Base-by-base conservation (phyloP, 257 asterid genomes). In the Schizonepeta tenuifolia region DNA sequence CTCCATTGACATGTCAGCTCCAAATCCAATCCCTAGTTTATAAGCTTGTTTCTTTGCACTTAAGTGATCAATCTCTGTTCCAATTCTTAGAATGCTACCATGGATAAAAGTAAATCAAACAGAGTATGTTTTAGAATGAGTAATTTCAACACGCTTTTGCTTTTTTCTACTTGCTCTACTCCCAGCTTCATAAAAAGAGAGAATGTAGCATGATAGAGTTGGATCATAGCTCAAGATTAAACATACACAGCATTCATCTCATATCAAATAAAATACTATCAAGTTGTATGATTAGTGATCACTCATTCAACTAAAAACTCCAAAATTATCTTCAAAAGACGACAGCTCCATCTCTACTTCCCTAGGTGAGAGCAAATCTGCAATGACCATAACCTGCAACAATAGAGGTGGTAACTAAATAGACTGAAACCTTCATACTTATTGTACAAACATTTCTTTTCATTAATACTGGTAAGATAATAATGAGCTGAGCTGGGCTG, bases 381-480 rank as follows among this genome's bases (percentile, higher is more conserved):
- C 97, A 93, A 43, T 80, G 91, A 5, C 83, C 78, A 77, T 90
- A 90, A 79, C 98, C 97, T 93, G 97, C 89, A 84, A 81, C 20
- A 55, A 8, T 2, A 59, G 6, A 26, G 40, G 36, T 31, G 3
- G 13, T 7, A 14, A 2, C 8, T 26, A 14, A 49, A 6, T 49
- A 49, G 55, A 5, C 11, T n/a, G 22, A 5, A 31, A 31, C 5
- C 36, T 31, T 31, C 5, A 31, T 31, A 31, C 36, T 31, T 3
- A 31, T 31, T 31, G 0, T 31, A 31, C 36, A 31, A 31, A 31
- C 36, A 31, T 5, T 15, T 49, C 22, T n/a, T 15, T n/a, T 15
- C 2, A 49, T 7, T 17, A 17, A 7, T 17, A 9, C 7, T 47
- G 12, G 10, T 10, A n/a, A 66, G 61, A 36, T 15, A 4, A 55